Evolutionary conservation across 768 basidiomycete genomes (phyloP).

Genomic region (Cystobasidium tubakii): DNA sequence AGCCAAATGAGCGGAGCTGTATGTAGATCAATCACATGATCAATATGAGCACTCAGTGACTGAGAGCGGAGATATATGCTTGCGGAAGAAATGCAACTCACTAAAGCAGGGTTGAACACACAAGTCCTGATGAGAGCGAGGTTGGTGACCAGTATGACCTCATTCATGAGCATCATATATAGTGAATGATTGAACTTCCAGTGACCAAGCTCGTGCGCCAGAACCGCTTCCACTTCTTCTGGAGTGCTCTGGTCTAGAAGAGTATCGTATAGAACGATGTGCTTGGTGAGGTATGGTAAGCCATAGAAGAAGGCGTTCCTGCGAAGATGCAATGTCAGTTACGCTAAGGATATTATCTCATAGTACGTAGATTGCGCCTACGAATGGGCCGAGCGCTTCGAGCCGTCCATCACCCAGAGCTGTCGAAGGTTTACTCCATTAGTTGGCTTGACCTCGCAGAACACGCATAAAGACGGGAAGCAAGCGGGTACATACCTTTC

Average conservation of each 20-base stretch:
- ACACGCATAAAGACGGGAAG: background rate
- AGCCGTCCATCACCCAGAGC: constrained; percentile 94
- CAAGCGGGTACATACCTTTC: constrained; percentile 50
- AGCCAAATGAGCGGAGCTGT: constrained; percentile 45
- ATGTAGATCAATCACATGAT: background rate
- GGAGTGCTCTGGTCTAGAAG: constrained; percentile 84
- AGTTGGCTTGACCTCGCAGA: no score
- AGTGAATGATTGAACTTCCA: constrained; percentile 75
- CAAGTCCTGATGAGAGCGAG: constrained; percentile 50
- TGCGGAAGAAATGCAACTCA: constrained; percentile 32
- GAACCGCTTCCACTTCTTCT: constrained; percentile 93
- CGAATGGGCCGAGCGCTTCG: constrained; percentile 86
- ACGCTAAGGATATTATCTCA: background rate
- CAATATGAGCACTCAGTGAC: no score
- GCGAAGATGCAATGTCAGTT: background rate
- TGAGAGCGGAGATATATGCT: no score
- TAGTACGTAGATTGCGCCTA: constrained; percentile 54
- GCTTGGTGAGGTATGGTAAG: constrained; percentile 57
- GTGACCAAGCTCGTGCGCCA: constrained; percentile 94
- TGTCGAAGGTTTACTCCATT: no score
- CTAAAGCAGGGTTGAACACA: constrained; percentile 50
- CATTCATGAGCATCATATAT: constrained; percentile 66
- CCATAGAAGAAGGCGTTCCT: constrained; percentile 82
- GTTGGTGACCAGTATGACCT: constrained; percentile 79
- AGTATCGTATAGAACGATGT: constrained; percentile 95